Evolutionary conservation across 768 basidiomycete species (phyloP).

Genomic region (Tulasnella sp.): DNA sequence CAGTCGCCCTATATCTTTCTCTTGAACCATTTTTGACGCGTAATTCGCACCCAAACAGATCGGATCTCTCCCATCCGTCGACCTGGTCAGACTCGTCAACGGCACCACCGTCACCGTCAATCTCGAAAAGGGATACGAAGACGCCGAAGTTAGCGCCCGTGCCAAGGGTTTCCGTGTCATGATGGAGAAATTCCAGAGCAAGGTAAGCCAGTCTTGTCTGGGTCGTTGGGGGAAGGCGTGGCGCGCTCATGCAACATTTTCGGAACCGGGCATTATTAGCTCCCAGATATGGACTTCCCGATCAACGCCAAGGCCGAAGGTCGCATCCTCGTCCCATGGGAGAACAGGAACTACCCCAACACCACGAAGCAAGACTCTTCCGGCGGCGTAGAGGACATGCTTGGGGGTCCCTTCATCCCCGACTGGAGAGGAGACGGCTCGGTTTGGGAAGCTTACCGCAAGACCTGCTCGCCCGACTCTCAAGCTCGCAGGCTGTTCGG

Average conservation of each 20-base stretch:
- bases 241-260: not conserved
- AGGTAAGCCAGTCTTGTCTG: slow-evolving; percentile 39
- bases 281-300: slow-evolving; percentile 93
- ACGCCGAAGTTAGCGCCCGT: slow-evolving; percentile 68
- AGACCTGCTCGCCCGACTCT: slow-evolving; percentile 78
- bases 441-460: slow-evolving; percentile 92
- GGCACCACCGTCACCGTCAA: slow-evolving; percentile 60
- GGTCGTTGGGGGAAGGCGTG: slow-evolving; percentile 28
- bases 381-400: slow-evolving; percentile 53
- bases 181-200: slow-evolving; percentile 62
- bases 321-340: slow-evolving; percentile 90
- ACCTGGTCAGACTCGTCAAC: slow-evolving; percentile 71
- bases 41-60: slow-evolving; percentile 43
- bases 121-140: slow-evolving; percentile 56
- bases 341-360: slow-evolving; percentile 70
- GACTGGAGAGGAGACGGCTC: slow-evolving; percentile 82
- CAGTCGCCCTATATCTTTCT: not conserved
- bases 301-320: slow-evolving; percentile 94
- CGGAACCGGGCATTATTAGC: slow-evolving; percentile 40
- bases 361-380: slow-evolving; percentile 45
- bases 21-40: not conserved
- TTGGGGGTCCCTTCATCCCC: slow-evolving; percentile 63
- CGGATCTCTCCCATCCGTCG: slow-evolving; percentile 75
- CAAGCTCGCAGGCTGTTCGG: slow-evolving; percentile 79
- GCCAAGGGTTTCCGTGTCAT: slow-evolving; percentile 73